Base-by-base conservation (phyloP, 768 basidiomycete species). In the Leccinum barrowsii region DNA sequence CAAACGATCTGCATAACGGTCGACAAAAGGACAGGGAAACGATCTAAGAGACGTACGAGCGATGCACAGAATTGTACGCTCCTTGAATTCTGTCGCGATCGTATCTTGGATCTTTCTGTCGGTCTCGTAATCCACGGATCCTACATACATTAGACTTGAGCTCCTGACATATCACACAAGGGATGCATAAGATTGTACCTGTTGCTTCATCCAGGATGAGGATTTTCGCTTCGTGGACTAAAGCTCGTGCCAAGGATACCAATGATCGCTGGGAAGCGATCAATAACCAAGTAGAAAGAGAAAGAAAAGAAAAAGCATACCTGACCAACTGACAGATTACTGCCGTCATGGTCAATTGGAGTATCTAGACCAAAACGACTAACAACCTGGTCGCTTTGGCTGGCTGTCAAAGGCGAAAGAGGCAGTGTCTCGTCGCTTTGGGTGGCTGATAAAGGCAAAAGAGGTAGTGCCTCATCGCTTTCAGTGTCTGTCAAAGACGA, bases 151-250 rank as follows among this genome's bases (percentile, higher is more conserved):
- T 10, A 17, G 51, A 17, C 5, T 17, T 65, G 22, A 58, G 46
- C 5, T 44, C n/a, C 11, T 24, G 17, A 34, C 12, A 34, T 40
- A n/a, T 37, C 48, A 30, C 1, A 34, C 52, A n/a, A 35, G 7
- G 17, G 1, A 21, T 35, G 47, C 5, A 11, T 40, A 22, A 50
- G 37, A 17, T 54, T 64, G 50, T 63, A 83, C 84, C 87, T 51
- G 92, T 94, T 0, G 93, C 93, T 76, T 95, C 94, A 69, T 97
- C 94, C 11, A 98, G 78, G 49, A 97, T 85, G 51, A 95, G 85
- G 32, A 96, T 84, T 68, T 84, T 87, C 12, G 88, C 81, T 68
- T 94, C 83, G 64, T 94, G 91, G 34, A 96, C 94, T 24, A 97
- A 74, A 0, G 94, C 95, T 34, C 95, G 80, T 15, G 95, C 95